Base-by-base conservation (phyloP, 2,329 filamentous ascomycete genomes). In the Scolecobasidium constrictum region DNA sequence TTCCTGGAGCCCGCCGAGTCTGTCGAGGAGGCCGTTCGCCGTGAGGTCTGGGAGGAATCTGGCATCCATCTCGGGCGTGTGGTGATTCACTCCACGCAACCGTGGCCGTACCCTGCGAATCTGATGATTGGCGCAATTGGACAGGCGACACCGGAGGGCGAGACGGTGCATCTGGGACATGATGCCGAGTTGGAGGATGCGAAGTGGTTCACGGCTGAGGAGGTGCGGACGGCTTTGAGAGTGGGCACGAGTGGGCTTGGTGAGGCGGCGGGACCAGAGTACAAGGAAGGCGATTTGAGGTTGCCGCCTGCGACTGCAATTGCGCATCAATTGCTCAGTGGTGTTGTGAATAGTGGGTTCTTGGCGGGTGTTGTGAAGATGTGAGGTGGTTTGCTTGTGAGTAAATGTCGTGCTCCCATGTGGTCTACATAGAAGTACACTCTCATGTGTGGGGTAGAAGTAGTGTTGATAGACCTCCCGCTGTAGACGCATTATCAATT, bases 131-230 rank as follows among this genome's bases (percentile, higher is more conserved):
- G 68, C 3, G 88, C 88, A 1, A 80, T 98, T 52, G 90, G 81
- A 0, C 88, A 96, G 66, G 86, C 87, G 2, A 67, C 84, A 16
- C 83, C 85, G 0, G 76, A 72, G 5, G 86, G 86, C 19, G 92
- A 98, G 70, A 73, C 64, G 22, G 87, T 98, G 40, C 75, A 79
- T 53, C 66, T 98, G 3, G 79, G 83, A 12, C 83, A 96, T 60
- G 92, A 98, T 58, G 85, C 86, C 0, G 92, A 98, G 67, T 62
- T 98, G 48, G 86, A 94, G 57, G 77, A 83, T 61, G 92, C 92
- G 3, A 82, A 78, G 59, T 98, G 92, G 92, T 90, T 90, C 54
- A 65, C 74, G 1, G 66, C 93, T 23, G 86, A 86, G 1, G 87
- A 94, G 62, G 77, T 94, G 2, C 69, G 78, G 54, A 75, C 82